phyloP scores from a whole-genome alignment of 208 protist species.

The Trypanosoma boissoni region DNA sequence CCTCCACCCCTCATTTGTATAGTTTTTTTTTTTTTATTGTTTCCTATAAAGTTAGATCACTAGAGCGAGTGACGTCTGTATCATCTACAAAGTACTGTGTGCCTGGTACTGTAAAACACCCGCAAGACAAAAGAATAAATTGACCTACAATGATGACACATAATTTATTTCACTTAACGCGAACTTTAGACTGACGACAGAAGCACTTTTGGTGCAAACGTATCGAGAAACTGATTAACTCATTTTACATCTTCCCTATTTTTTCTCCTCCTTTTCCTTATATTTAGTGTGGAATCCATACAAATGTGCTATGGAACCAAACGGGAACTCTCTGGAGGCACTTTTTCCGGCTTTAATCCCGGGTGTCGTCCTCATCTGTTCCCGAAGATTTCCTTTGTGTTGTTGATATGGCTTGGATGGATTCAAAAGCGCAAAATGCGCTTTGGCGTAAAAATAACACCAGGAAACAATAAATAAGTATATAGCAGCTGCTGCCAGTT shows the following conservation, averaged over 20 bases:
- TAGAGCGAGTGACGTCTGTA: too few relatives aligned
- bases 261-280: background rate
- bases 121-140: too few relatives aligned
- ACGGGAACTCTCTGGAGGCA: constrained; percentile 50
- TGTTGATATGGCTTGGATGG: too few relatives aligned
- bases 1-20: constrained; percentile 1
- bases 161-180: background rate
- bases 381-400: constrained; percentile 36
- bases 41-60: constrained; percentile 3
- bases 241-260: background rate
- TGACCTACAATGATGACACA: constrained; percentile 4
- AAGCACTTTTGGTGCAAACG: constrained; percentile 25
- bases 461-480: background rate
- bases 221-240: constrained; percentile 50
- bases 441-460: too few relatives aligned
- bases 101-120: too few relatives aligned
- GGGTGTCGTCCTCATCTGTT: constrained; percentile 42
- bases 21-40: constrained; percentile 10
- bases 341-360: constrained; percentile 20
- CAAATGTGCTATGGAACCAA: too few relatives aligned
- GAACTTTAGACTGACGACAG: constrained; percentile 2
- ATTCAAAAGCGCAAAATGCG: too few relatives aligned
- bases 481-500: background rate
- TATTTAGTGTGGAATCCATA: background rate
- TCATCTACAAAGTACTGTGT: too few relatives aligned